phyloP scores from a whole-genome alignment of 2,329 filamentous ascomycete genomes.

The Scleromitrula shiraiana region DNA sequence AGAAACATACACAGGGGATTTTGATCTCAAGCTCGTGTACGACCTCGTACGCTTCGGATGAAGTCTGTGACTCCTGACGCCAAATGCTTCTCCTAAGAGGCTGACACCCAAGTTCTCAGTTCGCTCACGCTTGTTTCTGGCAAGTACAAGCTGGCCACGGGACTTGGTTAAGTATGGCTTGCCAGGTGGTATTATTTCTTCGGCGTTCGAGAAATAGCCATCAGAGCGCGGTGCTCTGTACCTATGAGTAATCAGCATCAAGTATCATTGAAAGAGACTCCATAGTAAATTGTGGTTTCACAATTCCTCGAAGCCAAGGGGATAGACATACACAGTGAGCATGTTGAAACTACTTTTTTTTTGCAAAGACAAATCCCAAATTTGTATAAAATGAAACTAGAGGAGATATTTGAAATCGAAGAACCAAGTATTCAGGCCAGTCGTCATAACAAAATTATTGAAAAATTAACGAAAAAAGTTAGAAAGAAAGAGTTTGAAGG shows the following conservation, averaged over 20 bases:
- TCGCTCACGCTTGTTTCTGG: conserved; percentile 11
- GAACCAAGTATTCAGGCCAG: too few species aligned
- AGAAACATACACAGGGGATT: conserved; percentile 12
- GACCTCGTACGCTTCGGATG: conserved; percentile 4
- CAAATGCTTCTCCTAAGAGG: conserved; percentile 20
- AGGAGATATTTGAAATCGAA: too few species aligned
- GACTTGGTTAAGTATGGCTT: conserved; percentile 25
- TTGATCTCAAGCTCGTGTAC: conserved; percentile 12
- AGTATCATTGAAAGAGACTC: not conserved
- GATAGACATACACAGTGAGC: conserved; percentile 15
- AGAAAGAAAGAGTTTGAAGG: too few species aligned
- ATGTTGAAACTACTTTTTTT: conserved; percentile 6
- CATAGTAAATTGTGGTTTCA: not conserved
- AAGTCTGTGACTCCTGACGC: not conserved
- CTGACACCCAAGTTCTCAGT: not conserved
- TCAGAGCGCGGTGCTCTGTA: not conserved
- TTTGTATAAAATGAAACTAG: too few species aligned
- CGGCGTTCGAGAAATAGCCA: not conserved
- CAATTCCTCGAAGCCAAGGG: not conserved
- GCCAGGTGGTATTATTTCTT: conserved; percentile 17
- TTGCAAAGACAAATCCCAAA: too few species aligned
- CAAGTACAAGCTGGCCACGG: conserved; percentile 26
- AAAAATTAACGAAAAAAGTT: too few species aligned
- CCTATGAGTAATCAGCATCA: not conserved
- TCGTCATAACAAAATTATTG: too few species aligned